Evolutionary conservation across 1,284 basidiomycete genomes (phyloP).

Genomic region (Cronartium ribicola): DNA sequence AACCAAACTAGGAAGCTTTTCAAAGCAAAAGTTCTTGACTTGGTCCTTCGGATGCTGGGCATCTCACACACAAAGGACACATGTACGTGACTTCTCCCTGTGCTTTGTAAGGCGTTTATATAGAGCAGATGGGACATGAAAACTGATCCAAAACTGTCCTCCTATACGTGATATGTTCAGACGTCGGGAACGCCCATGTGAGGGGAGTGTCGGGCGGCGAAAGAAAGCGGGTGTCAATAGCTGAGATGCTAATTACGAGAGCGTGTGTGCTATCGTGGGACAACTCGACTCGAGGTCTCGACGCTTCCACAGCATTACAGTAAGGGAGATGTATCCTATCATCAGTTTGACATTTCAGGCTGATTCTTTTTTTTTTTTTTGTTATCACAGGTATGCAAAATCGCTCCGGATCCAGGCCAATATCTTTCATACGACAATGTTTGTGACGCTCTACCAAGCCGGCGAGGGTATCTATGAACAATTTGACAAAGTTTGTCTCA

Average conservation of each 20-base stretch:
- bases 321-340: conserved; percentile 51
- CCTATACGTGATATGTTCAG: too few species aligned
- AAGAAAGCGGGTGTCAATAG: conserved; percentile 62
- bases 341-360: conserved; percentile 47
- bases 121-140: conserved; percentile 53
- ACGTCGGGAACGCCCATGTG: conserved; percentile 68
- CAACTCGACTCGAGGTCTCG: conserved; percentile 69
- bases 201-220: conserved; percentile 77
- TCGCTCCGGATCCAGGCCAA: conserved; percentile 59
- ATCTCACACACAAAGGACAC: conserved; percentile 63
- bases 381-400: conserved; percentile 60
- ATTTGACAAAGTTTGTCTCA: conserved; percentile 44
- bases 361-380: conserved; percentile 52
- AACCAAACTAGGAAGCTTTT: conserved; percentile 57
- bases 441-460: conserved; percentile 57
- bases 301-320: conserved; percentile 61
- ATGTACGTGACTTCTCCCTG: conserved; percentile 52
- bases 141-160: conserved; percentile 45
- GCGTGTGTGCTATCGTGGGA: conserved; percentile 56
- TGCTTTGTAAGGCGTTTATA: too few species aligned
- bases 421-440: conserved; percentile 51
- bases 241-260: conserved; percentile 58
- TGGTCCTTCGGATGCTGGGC: conserved; percentile 62
- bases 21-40: conserved; percentile 56
- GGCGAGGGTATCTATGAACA: conserved; percentile 60